Percentiles rank a stretch among this genome's conserved stretches.
phyloP scores from a whole-genome alignment of 2,329 filamentous ascomycete genomes.

The Pseudocercospora crystallina region DNA sequence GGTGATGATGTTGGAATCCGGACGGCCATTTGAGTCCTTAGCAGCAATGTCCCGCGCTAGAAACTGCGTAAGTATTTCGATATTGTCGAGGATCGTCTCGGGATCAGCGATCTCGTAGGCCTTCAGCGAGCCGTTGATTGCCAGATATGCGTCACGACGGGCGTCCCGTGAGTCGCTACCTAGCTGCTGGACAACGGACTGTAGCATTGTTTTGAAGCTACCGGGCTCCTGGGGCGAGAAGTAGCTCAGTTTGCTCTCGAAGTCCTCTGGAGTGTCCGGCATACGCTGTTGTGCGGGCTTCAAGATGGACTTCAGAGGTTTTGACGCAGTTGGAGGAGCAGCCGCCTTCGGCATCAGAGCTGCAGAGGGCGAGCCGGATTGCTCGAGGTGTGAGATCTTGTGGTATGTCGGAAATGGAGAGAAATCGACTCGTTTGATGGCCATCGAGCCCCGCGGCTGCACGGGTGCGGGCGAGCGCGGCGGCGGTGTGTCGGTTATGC shows the following conservation, averaged over 20 bases:
- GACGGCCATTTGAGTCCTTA: constrained; percentile 47
- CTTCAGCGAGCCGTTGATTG: constrained; percentile 72
- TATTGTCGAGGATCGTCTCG: constrained; percentile 70
- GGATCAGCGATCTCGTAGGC: constrained; percentile 78
- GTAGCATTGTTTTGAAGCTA: constrained; percentile 75
- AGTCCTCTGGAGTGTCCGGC: constrained; percentile 37
- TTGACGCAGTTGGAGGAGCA: constrained; percentile 40
- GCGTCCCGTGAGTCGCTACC: constrained; percentile 70
- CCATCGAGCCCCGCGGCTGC: constrained; percentile 38
- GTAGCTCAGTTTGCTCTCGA: constrained; percentile 42
- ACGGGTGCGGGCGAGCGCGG: constrained; percentile 23
- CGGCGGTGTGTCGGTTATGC: constrained; percentile 19
- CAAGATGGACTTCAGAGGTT: constrained; percentile 72
- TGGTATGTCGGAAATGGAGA: constrained; percentile 58
- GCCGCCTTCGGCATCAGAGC: constrained; percentile 32
- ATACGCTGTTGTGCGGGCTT: constrained; percentile 60
- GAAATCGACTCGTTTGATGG: constrained; percentile 61
- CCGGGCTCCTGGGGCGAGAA: constrained; percentile 51
- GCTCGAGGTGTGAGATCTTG: constrained; percentile 22
- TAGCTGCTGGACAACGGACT: constrained; percentile 79
- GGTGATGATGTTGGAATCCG: constrained; percentile 69
- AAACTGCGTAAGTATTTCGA: constrained; percentile 75
- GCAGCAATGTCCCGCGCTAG: constrained; percentile 77
- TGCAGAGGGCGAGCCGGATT: constrained; percentile 39
- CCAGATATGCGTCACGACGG: constrained; percentile 82